Conservation (phyloP, 768 basidiomycete genomes). For the Cyclocybe aegerita region DNA sequence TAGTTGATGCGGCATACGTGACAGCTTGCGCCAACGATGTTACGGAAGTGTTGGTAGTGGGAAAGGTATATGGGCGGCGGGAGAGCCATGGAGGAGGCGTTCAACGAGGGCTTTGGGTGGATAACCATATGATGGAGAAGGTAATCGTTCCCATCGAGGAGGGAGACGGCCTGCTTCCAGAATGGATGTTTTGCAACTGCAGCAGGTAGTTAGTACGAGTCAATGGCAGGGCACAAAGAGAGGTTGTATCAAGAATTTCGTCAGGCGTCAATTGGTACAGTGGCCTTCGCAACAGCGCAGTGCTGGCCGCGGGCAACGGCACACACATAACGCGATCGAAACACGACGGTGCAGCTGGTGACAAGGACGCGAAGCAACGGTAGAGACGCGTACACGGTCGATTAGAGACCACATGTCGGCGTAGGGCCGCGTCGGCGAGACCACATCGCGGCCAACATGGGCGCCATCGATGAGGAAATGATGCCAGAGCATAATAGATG, state of each 20-base stretch:
- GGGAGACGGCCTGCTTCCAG: slow-evolving; percentile 63
- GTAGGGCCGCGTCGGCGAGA: no score
- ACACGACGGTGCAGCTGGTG: no score
- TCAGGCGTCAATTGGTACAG: neutral
- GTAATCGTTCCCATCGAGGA: slow-evolving; percentile 62
- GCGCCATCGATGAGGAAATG: no score
- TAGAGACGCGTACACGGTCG: no score
- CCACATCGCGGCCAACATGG: no score
- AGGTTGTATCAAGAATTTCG: slow-evolving; percentile 7
- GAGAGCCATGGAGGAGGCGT: slow-evolving; percentile 32
- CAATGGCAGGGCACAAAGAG: neutral
- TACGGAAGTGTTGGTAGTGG: slow-evolving; percentile 62
- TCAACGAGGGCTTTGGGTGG: slow-evolving; percentile 34
- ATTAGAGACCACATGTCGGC: no score
- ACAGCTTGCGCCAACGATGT: slow-evolving; percentile 55
- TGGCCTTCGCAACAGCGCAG: neutral
- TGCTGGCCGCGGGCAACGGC: no score
- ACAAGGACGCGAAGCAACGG: no score
- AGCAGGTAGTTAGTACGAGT: slow-evolving; percentile 15
- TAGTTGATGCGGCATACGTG: slow-evolving; percentile 69
- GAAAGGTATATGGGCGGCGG: slow-evolving; percentile 39
- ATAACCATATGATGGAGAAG: slow-evolving; percentile 49
- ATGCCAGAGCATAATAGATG: no score
- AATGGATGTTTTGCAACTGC: slow-evolving; percentile 70
- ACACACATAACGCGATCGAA: no score